Evolutionary conservation across 2,329 filamentous ascomycete genomes (phyloP).

Genomic region (Exophiala xenobiotica): DNA sequence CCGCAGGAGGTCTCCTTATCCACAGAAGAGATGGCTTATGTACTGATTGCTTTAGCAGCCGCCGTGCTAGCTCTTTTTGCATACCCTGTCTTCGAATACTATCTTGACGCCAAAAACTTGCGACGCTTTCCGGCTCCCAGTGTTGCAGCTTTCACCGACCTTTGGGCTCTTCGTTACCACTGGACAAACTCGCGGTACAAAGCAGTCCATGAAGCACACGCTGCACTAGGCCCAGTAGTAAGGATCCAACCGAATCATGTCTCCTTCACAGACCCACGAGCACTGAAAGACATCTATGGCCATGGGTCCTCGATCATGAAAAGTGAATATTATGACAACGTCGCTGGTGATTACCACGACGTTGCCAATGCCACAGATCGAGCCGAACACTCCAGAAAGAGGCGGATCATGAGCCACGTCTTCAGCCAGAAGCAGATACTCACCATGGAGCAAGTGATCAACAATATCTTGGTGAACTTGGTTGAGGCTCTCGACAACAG

Average conservation of each 20-base stretch:
- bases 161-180: neutral
- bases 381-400: neutral
- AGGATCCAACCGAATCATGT: neutral
- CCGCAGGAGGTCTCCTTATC: no score
- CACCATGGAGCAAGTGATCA: neutral
- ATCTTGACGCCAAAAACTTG: neutral
- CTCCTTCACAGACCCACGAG: neutral
- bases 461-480: neutral
- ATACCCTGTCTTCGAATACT: neutral
- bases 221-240: neutral
- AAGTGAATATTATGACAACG: neutral
- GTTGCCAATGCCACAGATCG: neutral
- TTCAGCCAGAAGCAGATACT: neutral
- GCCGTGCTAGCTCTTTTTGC: no score
- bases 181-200: neutral
- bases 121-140: neutral
- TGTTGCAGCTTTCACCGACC: neutral
- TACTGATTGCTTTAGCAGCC: no score
- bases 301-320: neutral
- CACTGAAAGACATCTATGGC: slow-evolving; percentile 14
- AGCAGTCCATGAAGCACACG: neutral
- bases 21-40: no score
- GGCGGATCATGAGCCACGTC: neutral
- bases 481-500: neutral
- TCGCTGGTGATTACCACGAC: neutral